Conservation (phyloP, 2,329 filamentous ascomycete species). For the Pseudogymnoascus sp. region DNA sequence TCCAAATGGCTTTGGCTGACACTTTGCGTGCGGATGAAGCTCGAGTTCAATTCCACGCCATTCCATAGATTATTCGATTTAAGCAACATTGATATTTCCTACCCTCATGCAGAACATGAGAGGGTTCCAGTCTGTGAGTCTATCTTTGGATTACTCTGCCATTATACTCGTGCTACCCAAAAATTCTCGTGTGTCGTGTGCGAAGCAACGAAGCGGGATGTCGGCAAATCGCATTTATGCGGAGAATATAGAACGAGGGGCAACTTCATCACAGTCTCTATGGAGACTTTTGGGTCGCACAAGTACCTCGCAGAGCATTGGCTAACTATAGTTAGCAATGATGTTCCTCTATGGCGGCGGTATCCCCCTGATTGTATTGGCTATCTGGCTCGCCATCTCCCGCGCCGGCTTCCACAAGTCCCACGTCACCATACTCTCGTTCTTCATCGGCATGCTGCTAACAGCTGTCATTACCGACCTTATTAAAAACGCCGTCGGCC, state of each 20-base stretch:
- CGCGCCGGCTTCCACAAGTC: slow-evolving; percentile 66
- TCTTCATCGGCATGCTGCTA: slow-evolving; percentile 65
- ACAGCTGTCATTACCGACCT: slow-evolving; percentile 80
- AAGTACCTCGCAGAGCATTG: background rate
- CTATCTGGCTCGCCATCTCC: slow-evolving; percentile 54
- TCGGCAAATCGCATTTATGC: background rate
- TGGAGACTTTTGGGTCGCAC: background rate
- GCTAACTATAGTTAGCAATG: slow-evolving; percentile 40
- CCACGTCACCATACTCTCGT: slow-evolving; percentile 76
- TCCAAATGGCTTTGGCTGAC: background rate
- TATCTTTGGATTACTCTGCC: background rate
- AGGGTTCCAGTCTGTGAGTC: slow-evolving; percentile 67
- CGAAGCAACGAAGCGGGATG: background rate
- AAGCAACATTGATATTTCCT: slow-evolving; percentile 75
- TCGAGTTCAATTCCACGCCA: slow-evolving; percentile 64
- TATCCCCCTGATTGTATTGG: slow-evolving; percentile 58
- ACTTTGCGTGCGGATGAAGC: slow-evolving; percentile 31
- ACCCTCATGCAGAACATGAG: slow-evolving; percentile 76
- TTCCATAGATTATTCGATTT: slow-evolving; percentile 94
- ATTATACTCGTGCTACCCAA: background rate
- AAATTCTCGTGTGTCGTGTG: background rate
- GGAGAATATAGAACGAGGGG: background rate
- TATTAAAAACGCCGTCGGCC: slow-evolving; percentile 69
- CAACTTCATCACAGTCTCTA: background rate
- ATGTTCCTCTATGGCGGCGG: slow-evolving; percentile 73